Conservation (phyloP, 805 yeast genomes). For the Citeromyces matritensis region DNA sequence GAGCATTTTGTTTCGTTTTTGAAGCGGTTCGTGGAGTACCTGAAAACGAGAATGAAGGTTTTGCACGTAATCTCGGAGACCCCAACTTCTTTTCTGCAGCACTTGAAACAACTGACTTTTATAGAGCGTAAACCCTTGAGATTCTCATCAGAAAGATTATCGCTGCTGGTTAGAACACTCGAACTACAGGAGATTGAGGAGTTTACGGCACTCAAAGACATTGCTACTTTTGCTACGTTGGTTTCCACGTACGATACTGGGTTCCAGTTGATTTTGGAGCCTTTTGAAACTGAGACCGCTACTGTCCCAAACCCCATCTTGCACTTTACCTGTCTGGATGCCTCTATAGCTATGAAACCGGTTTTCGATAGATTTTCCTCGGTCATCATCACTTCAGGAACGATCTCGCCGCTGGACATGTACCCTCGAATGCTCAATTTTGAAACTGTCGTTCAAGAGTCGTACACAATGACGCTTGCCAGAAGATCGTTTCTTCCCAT, state of each 20-base stretch:
- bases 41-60: constrained; percentile 95
- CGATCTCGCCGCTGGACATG: constrained; percentile 97
- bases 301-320: constrained; percentile 95
- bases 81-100: constrained; percentile 84
- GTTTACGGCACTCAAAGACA: constrained; percentile 82
- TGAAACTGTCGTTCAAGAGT: constrained; percentile 85
- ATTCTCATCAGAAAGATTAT: constrained; percentile 84
- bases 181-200: constrained; percentile 85
- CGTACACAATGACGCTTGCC: constrained; percentile 91
- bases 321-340: constrained; percentile 90
- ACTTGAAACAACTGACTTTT: constrained; percentile 82
- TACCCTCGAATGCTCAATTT: constrained; percentile 94
- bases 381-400: constrained; percentile 92
- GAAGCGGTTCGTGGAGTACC: constrained; percentile 83
- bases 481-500: constrained; percentile 87
- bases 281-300: constrained; percentile 84
- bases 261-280: constrained; percentile 82
- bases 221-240: constrained; percentile 92
- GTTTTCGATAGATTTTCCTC: constrained; percentile 87
- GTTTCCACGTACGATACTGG: constrained; percentile 94
- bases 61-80: constrained; percentile 97
- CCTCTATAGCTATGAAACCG: constrained; percentile 95
- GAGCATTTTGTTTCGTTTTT: constrained; percentile 93
- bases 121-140: constrained; percentile 85
- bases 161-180: constrained; percentile 76